Conservation (phyloP, 345 rosid species). For the Diplotaxis tenuifolia region DNA sequence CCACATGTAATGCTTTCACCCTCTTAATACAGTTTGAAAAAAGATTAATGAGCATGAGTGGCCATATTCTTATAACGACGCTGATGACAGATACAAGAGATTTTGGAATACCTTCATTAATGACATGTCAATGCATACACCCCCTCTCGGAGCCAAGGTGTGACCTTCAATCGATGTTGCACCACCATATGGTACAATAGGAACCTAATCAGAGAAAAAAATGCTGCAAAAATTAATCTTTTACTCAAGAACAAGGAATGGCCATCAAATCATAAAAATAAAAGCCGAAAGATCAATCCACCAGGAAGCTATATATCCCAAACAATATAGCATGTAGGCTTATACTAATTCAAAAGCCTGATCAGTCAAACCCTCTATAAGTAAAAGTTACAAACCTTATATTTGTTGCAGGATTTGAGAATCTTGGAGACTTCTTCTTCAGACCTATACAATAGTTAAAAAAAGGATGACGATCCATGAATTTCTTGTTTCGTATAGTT, state of each 20-base stretch:
- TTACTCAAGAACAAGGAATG: constrained; percentile 12
- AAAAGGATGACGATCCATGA: not conserved
- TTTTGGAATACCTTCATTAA: constrained; percentile 70
- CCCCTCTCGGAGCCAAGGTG: constrained; percentile 82
- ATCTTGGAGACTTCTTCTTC: constrained; percentile 81
- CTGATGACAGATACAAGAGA: not conserved
- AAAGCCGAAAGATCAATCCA: no score
- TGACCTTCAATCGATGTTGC: constrained; percentile 98
- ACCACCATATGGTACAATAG: constrained; percentile 95
- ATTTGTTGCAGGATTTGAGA: constrained; percentile 69
- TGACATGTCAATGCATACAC: constrained; percentile 90
- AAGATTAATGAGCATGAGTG: not conserved
- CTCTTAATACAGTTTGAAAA: constrained; percentile 42
- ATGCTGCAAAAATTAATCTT: constrained; percentile 12
- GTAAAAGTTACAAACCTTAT: constrained; percentile 54
- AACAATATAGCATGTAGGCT: not conserved
- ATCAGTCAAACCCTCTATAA: not conserved
- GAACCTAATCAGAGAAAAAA: constrained; percentile 54
- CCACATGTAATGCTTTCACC: constrained; percentile 80
- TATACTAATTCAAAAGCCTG: not conserved
- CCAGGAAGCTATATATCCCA: no score
- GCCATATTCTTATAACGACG: not conserved
- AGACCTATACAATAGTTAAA: constrained; percentile 46
- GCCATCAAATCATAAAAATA: no score
- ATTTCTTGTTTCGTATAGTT: not conserved